Conservation (phyloP, 2,329 filamentous ascomycete genomes). For the Lasiodiplodia sp. region DNA sequence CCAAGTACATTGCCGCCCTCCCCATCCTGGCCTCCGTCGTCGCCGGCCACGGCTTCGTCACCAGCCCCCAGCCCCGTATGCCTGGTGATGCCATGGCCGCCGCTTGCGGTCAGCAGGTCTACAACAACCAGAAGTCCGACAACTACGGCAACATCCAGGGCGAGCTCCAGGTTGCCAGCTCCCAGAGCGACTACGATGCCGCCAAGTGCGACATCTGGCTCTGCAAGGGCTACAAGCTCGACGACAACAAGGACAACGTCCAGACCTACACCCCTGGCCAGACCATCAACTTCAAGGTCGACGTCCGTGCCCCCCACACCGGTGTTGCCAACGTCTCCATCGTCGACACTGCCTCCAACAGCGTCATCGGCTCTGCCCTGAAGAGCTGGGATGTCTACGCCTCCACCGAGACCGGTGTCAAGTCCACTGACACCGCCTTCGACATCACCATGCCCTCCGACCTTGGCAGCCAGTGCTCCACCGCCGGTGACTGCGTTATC, state of each 20-base stretch:
- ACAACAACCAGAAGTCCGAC: constrained; percentile 61
- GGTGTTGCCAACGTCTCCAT: constrained; percentile 67
- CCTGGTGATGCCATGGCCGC: constrained; percentile 60
- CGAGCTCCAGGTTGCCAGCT: constrained; percentile 57
- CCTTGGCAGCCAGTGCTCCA: constrained; percentile 55
- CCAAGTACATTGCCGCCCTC: constrained; percentile 50
- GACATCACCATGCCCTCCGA: constrained; percentile 62
- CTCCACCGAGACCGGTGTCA: constrained; percentile 52
- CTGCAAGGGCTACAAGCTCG: constrained; percentile 66
- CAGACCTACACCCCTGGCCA: constrained; percentile 61
- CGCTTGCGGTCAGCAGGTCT: constrained; percentile 63
- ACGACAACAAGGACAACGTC: constrained; percentile 62
- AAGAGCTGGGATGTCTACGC: constrained; percentile 65
- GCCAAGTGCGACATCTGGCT: constrained; percentile 60
- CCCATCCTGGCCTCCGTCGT: constrained; percentile 56
- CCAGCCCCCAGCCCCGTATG: constrained; percentile 56
- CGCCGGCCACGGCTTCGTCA: constrained; percentile 63
- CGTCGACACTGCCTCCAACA: constrained; percentile 61
- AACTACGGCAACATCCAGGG: constrained; percentile 66
- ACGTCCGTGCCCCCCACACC: constrained; percentile 61
- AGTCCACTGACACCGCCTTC: constrained; percentile 58
- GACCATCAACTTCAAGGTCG: constrained; percentile 54
- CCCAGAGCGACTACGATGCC: constrained; percentile 58
- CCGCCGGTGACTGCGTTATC: constrained; percentile 61
- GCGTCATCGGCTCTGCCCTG: constrained; percentile 60